Evolutionary conservation across 1,284 basidiomycete species (phyloP).

Genomic region (Peniophora sp.): DNA sequence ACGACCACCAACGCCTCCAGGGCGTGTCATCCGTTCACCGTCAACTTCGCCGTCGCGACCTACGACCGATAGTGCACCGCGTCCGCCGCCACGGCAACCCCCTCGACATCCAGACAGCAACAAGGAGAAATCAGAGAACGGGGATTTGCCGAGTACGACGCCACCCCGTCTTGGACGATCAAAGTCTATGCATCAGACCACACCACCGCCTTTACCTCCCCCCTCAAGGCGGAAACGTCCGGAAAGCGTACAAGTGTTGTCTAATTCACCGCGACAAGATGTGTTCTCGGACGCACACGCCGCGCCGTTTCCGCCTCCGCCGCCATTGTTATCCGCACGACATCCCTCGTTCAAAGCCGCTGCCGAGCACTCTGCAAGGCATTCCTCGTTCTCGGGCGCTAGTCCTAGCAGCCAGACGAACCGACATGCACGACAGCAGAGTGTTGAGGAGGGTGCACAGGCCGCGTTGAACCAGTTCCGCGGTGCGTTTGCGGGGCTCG

Average conservation of each 20-base stretch:
- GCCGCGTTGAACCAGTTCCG: constrained; percentile 32
- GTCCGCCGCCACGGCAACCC: constrained; percentile 47
- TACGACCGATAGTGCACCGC: constrained; percentile 17
- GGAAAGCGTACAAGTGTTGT: constrained; percentile 49
- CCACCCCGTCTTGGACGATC: constrained; percentile 40
- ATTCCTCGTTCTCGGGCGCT: constrained; percentile 24
- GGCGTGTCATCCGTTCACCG: neutral
- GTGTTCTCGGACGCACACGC: neutral
- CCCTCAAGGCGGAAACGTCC: constrained; percentile 42
- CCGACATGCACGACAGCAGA: constrained; percentile 11
- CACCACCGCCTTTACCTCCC: constrained; percentile 35
- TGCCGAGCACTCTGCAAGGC: constrained; percentile 20
- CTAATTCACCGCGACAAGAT: constrained; percentile 16
- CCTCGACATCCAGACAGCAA: constrained; percentile 33
- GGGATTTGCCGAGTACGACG: constrained; percentile 15
- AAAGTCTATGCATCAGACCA: constrained; percentile 45
- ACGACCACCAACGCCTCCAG: neutral
- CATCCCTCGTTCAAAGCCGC: neutral
- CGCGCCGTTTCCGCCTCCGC: neutral
- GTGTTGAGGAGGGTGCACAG: constrained; percentile 8
- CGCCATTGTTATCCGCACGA: neutral
- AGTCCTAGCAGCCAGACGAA: constrained; percentile 11
- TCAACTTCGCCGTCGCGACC: neutral
- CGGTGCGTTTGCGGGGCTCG: constrained; percentile 36
- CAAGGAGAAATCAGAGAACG: neutral